A percentile compares a stretch with the other conserved stretches of the same genome.
Evolutionary conservation across 2,329 filamentous ascomycete species (phyloP).

Genomic region (Fusarium burgessii): DNA sequence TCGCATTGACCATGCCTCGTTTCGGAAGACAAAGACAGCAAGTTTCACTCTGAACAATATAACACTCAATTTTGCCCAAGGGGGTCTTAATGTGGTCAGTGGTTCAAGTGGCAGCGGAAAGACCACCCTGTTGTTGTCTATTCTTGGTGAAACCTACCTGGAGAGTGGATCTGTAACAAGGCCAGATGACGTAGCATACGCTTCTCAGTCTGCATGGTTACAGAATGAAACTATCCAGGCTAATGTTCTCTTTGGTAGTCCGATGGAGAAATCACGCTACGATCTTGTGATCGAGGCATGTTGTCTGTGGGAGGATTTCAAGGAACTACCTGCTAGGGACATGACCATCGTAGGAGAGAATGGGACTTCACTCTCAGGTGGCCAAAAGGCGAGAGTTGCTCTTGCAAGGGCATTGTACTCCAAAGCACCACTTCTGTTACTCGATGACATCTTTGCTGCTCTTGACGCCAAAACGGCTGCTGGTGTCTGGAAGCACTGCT

Average conservation of each 20-base stretch:
- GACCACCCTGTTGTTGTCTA: conserved; percentile 65
- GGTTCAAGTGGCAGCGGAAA: conserved; percentile 69
- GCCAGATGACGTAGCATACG: conserved; percentile 66
- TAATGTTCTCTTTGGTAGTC: conserved; percentile 66
- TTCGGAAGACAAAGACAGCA: conserved; percentile 63
- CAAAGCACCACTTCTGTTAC: conserved; percentile 64
- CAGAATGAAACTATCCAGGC: conserved; percentile 67
- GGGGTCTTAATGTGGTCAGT: conserved; percentile 65
- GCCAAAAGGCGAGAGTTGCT: conserved; percentile 68
- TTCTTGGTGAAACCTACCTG: conserved; percentile 66
- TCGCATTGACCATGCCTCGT: conserved; percentile 59
- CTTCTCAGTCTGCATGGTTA: conserved; percentile 68
- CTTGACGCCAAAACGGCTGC: conserved; percentile 69
- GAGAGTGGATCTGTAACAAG: conserved; percentile 61
- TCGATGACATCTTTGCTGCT: conserved; percentile 71
- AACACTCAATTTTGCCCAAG: conserved; percentile 64
- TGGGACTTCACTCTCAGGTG: conserved; percentile 66
- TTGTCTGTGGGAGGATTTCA: conserved; percentile 63
- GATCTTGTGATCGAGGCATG: conserved; percentile 67
- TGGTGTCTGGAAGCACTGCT: conserved; percentile 67
- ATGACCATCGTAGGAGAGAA: conserved; percentile 66
- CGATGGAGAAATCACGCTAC: conserved; percentile 66
- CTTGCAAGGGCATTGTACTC: conserved; percentile 70
- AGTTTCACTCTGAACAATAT: conserved; percentile 62
- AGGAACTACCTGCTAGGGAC: conserved; percentile 63